Base-by-base conservation (phyloP, 1,284 basidiomycete genomes). In the Rhodotorula glutinis region DNA sequence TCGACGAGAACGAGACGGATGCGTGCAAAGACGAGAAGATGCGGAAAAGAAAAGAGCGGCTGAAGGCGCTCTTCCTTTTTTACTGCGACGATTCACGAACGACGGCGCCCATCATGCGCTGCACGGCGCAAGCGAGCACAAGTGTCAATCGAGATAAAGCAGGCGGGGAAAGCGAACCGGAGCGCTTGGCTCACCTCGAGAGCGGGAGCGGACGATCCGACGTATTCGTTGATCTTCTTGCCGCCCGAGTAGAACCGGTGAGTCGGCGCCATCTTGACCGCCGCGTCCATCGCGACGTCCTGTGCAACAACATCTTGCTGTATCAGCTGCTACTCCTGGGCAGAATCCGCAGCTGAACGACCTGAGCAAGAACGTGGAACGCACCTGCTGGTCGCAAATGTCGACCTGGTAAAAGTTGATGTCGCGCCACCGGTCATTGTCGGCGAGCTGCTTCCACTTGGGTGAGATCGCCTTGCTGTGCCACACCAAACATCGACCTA, bases 371-470 rank as follows among this genome's bases (percentile, higher is more conserved):
- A 38, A n/a, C n/a, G n/a, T 38, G 33, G 7, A 11, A 29, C 57
- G 25, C 13, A 59, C 69, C 61, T 69, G 70, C 58, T 66, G 61
- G 40, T 70, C 68, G 56, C 66, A 67, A 52, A 72, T 66, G 68
- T 72, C 71, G 52, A 72, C 65, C 10, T 47, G 27, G 68, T 63
- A 70, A 40, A 70, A 72, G 49, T 60, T 60, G 33, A 70, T 58
- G 49, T 51, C 33, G 38, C 44, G 33, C 53, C 30, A 68, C 4
- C 59, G 54, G 7, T 52, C 44, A 52, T 61, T 58, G 56, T 64
- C 47, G 13, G 66, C 49, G 56, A 49, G 52, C n/a, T 47, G 58
- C 33, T 62, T 55, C 54, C 56, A 72, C 54, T 69, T 66, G 30
- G 70, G 70, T 13, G 67, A 30, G 67, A 72, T 66, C 43, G 62